phyloP scores from a whole-genome alignment of 2,329 filamentous ascomycete genomes.

The Mollisia scopiformis region DNA sequence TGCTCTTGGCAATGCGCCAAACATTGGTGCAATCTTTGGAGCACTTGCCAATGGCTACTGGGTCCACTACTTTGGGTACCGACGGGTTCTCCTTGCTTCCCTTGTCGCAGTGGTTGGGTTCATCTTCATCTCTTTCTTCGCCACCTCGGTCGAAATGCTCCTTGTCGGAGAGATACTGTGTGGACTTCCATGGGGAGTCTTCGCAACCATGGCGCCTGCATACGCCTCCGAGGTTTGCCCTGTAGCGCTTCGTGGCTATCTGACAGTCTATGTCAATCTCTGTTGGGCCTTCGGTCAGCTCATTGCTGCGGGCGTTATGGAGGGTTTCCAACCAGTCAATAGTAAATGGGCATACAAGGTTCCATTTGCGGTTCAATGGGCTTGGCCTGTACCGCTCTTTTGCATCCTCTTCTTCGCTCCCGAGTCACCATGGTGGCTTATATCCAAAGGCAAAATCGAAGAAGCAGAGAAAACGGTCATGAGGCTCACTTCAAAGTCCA shows the following conservation, averaged over 20 bases:
- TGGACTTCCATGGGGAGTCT: conserved; percentile 51
- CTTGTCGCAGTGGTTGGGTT: conserved; percentile 46
- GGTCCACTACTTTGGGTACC: conserved; percentile 50
- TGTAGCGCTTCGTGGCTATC: conserved; percentile 44
- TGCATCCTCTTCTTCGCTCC: conserved; percentile 46
- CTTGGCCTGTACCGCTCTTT: conserved; percentile 49
- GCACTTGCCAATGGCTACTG: conserved; percentile 47
- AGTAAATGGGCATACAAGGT: conserved; percentile 44
- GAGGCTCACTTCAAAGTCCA: conserved; percentile 40
- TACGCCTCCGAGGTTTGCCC: too few relatives aligned
- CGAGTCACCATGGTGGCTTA: conserved; percentile 52
- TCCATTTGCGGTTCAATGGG: conserved; percentile 48
- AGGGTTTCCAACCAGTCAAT: conserved; percentile 41
- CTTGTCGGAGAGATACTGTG: conserved; percentile 50
- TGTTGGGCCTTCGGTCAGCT: conserved; percentile 53
- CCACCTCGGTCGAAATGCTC: conserved; percentile 47
- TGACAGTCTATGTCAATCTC: conserved; percentile 49
- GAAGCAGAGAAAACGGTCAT: conserved; percentile 46
- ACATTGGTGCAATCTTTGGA: conserved; percentile 44
- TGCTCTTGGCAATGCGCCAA: conserved; percentile 28
- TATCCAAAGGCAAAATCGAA: conserved; percentile 44
- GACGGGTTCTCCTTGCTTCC: conserved; percentile 47
- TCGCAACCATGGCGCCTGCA: conserved; percentile 46
- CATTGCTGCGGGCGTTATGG: conserved; percentile 49
- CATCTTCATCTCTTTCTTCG: conserved; percentile 52